phyloP scores from a whole-genome alignment of 129 eudicot genomes.

The Artemisia tridentata region DNA sequence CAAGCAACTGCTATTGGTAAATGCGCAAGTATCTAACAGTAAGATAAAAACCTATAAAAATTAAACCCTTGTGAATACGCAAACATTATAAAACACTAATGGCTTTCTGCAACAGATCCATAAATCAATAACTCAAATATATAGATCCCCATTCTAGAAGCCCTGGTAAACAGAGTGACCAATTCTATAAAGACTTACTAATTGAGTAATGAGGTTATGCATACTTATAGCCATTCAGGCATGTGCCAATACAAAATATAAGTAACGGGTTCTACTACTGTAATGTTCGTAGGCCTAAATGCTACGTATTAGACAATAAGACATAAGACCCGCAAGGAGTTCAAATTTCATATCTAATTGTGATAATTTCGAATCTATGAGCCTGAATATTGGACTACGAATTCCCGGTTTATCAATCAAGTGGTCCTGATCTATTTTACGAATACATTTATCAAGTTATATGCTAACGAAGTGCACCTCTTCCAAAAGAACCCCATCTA shows the following conservation, averaged over 20 bases:
- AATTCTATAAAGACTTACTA: neutral
- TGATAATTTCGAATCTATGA: neutral
- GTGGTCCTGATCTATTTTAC: neutral
- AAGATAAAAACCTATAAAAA: slow-evolving; percentile 68
- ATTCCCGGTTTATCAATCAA: neutral
- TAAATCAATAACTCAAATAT: neutral
- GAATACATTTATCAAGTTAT: neutral
- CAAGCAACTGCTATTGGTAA: slow-evolving; percentile 79
- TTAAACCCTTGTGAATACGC: slow-evolving; percentile 11
- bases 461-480: too few species aligned
- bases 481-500: neutral
- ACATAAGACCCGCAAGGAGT: neutral
- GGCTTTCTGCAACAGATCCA: too few species aligned
- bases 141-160: neutral
- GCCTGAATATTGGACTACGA: neutral
- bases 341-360: neutral
- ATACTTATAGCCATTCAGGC: neutral
- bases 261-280: too few species aligned
- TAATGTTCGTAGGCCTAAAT: neutral
- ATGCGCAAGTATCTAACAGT: slow-evolving; percentile 67
- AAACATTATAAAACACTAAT: too few species aligned
- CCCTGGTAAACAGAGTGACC: neutral
- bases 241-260: neutral
- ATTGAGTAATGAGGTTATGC: neutral
- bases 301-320: neutral